phyloP scores from a whole-genome alignment of 768 basidiomycete genomes.

The Auricularia heimuer region DNA sequence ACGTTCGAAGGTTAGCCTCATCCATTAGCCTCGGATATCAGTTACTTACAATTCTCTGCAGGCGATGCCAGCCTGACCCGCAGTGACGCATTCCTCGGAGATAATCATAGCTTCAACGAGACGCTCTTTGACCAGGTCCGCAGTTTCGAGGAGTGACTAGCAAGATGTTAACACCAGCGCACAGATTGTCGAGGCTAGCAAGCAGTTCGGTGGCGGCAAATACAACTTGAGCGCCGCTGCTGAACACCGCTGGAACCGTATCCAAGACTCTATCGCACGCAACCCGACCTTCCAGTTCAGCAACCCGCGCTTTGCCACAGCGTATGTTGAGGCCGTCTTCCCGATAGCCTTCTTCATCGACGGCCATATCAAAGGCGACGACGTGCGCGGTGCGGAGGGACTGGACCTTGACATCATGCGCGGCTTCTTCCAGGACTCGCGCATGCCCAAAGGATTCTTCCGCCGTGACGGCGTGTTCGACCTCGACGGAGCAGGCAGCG shows the following conservation, averaged over 20 bases:
- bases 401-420: slow-evolving; percentile 3
- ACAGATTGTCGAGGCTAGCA: not conserved
- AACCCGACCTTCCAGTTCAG: slow-evolving; percentile 8
- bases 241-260: slow-evolving; percentile 3
- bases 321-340: slow-evolving; percentile 7
- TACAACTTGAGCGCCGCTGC: slow-evolving; percentile 3
- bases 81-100: slow-evolving; percentile 7
- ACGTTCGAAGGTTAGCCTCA: slow-evolving; percentile 5
- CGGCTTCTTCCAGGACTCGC: slow-evolving; percentile 2
- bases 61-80: slow-evolving; percentile 9
- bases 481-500: not conserved
- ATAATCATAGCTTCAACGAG: slow-evolving; percentile 7
- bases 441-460: slow-evolving; percentile 1
- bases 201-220: not conserved
- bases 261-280: slow-evolving; percentile 5
- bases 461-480: not conserved
- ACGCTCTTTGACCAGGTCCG: slow-evolving; percentile 5
- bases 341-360: slow-evolving; percentile 7
- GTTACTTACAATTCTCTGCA: not conserved
- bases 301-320: slow-evolving; percentile 4
- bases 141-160: not conserved
- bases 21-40: not conserved
- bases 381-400: not conserved
- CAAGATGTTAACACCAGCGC: not conserved
- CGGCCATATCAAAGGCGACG: not conserved